Evolutionary conservation across 1,284 basidiomycete genomes (phyloP), one percentile per base, ranked within the genome.

Genomic region (Amylostereum areolatum): DNA sequence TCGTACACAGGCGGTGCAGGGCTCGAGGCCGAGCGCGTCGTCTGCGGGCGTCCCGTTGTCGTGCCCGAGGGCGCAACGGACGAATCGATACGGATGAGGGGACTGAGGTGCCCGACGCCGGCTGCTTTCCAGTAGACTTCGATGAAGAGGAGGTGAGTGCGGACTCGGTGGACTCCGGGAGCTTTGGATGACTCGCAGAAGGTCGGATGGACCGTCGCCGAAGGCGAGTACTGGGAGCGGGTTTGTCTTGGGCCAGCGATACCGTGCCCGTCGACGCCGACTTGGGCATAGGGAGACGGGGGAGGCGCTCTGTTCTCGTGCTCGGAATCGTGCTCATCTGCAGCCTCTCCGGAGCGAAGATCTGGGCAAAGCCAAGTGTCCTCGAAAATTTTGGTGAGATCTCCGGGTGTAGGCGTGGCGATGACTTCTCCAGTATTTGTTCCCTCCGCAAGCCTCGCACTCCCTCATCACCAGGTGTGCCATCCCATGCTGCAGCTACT

Each of bases 391-490:
- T 75, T 80, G 2, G 75, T 73, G 1, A 88, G 70, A 59, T 83
- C 82, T 0, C 73, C 69, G 0, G 83, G 82, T 1, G 75, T 72
- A 0, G 88, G 88, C 9, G 86, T 90, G 3, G 77, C 71, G 3
- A 91, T 69, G 0, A 73, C 68, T 60, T 88, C 80, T 4, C 88
- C 88, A n/a, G n/a, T n/a, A n/a, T n/a, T n/a, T n/a, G n/a, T n/a
- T n/a, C n/a, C n/a, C n/a, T n/a, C n/a, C n/a, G n/a, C n/a, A n/a
- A n/a, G n/a, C n/a, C n/a, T n/a, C n/a, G n/a, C n/a, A n/a, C n/a
- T n/a, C n/a, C n/a, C n/a, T n/a, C n/a, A n/a, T n/a, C n/a, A n/a
- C n/a, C n/a, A n/a, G n/a, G n/a, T n/a, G n/a, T n/a, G n/a, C n/a
- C n/a, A n/a, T n/a, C n/a, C n/a, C n/a, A n/a, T n/a, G n/a, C n/a